These are phyloP conservation scores for Rhizophora apiculata DNA, from an alignment of 345 rosid genomes.

Conservation along the genomic window DNA sequence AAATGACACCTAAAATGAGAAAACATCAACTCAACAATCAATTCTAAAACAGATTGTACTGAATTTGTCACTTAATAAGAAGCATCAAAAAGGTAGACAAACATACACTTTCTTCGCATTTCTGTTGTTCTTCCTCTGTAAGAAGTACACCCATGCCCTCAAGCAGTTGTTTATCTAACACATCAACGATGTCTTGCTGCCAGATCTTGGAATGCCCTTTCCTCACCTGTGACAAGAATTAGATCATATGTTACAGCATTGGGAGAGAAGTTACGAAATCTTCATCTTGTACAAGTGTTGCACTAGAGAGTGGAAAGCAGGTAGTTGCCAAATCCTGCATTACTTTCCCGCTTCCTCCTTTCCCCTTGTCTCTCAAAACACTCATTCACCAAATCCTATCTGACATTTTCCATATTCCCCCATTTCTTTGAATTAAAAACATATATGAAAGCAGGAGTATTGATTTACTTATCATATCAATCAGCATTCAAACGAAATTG, in stretches of 20 bases:
- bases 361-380: too few relatives aligned
- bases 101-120: constrained; percentile 82
- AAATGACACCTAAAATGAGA: constrained; percentile 53
- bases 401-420: too few relatives aligned
- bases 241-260: constrained; percentile 4
- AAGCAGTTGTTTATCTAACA: constrained; percentile 89
- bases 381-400: too few relatives aligned
- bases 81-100: constrained; percentile 1
- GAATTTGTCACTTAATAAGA: too few relatives aligned
- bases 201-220: constrained; percentile 71
- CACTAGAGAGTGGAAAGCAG: background rate
- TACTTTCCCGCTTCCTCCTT: too few relatives aligned
- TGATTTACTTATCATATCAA: too few relatives aligned
- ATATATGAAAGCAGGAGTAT: too few relatives aligned
- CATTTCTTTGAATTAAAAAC: too few relatives aligned
- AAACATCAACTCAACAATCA: constrained; percentile 21
- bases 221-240: constrained; percentile 58
- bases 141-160: constrained; percentile 99
- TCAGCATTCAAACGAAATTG: too few relatives aligned
- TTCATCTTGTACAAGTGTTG: constrained; percentile 2
- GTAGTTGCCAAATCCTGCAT: too few relatives aligned
- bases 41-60: background rate
- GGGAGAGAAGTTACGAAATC: constrained; percentile 9
- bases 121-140: constrained; percentile 93
- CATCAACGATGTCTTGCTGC: constrained; percentile 90